Evolutionary conservation across 2,329 filamentous ascomycete genomes (phyloP).

Genomic region (Dichotomopilus funicola): DNA sequence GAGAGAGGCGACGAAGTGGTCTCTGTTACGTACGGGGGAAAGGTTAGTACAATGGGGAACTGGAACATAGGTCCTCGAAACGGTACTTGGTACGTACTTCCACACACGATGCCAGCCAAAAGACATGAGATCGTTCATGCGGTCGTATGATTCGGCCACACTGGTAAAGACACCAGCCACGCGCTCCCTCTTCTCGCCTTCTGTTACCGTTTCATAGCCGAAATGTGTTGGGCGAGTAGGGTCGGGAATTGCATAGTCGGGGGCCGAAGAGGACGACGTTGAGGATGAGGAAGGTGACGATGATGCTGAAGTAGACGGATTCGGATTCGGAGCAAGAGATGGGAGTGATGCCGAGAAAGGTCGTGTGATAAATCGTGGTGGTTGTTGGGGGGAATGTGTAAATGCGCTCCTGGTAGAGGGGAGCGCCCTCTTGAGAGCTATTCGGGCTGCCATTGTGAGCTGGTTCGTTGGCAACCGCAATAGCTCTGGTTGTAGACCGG

Average conservation of each 20-base stretch:
- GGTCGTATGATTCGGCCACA: conserved; percentile 89
- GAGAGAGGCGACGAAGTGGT: conserved; percentile 87
- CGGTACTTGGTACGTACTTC: conserved; percentile 68
- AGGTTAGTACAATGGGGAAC: conserved; percentile 1
- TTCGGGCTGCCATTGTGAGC: conserved; percentile 16
- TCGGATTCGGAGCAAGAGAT: not conserved
- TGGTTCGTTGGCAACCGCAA: not conserved
- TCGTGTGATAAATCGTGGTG: conserved; percentile 3
- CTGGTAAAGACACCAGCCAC: conserved; percentile 90
- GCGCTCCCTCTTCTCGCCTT: conserved; percentile 63
- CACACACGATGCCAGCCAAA: conserved; percentile 93
- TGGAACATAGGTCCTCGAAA: no score
- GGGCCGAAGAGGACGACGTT: conserved; percentile 5
- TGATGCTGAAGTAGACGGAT: no score
- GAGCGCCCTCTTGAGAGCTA: conserved; percentile 18
- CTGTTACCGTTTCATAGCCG: conserved; percentile 78
- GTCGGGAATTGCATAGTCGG: conserved; percentile 22
- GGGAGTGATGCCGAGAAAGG: conserved; percentile 11
- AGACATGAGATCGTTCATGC: conserved; percentile 99
- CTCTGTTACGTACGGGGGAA: conserved; percentile 36
- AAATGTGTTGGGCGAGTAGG: conserved; percentile 63
- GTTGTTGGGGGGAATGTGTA: conserved; percentile 3
- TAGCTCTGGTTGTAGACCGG: conserved; percentile 1
- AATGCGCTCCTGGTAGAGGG: conserved; percentile 8
- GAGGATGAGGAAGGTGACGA: not conserved